A percentile compares a stretch with the other conserved stretches of the same genome.
These are phyloP conservation scores for Arxiozyma heterogenica DNA, from an alignment of 1,139 yeast species.

Conservation along the genomic window DNA sequence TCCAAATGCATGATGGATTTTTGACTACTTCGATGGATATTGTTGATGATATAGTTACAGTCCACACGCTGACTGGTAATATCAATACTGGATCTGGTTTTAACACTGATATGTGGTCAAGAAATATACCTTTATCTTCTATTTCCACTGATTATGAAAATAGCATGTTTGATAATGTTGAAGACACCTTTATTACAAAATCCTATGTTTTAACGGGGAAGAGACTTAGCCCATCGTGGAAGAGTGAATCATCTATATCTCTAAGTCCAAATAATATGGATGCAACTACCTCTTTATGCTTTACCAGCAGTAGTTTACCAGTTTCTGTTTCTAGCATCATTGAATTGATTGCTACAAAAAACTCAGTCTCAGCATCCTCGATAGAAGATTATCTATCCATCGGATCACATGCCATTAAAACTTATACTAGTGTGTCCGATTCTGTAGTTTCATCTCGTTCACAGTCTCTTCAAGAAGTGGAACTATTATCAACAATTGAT, in stretches of 20 bases:
- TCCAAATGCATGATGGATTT: slow-evolving; percentile 27
- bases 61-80: slow-evolving; percentile 10
- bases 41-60: slow-evolving; percentile 17
- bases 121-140: not conserved
- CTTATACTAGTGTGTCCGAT: not conserved
- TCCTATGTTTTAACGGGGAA: not conserved
- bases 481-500: too few species aligned
- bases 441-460: not conserved
- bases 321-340: not conserved
- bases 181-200: not conserved
- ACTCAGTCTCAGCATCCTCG: not conserved
- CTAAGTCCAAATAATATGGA: too few species aligned
- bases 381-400: not conserved
- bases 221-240: not conserved
- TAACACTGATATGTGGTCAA: not conserved
- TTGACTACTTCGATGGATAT: slow-evolving; percentile 14
- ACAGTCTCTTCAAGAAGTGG: not conserved
- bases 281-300: not conserved
- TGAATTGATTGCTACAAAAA: not conserved
- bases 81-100: slow-evolving; percentile 5
- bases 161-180: not conserved
- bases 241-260: not conserved
- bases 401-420: not conserved
- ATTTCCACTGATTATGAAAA: not conserved
- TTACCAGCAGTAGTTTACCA: not conserved